Evolutionary conservation across 2,329 filamentous ascomycete species (phyloP).

Genomic region (Alternaria burnsii): DNA sequence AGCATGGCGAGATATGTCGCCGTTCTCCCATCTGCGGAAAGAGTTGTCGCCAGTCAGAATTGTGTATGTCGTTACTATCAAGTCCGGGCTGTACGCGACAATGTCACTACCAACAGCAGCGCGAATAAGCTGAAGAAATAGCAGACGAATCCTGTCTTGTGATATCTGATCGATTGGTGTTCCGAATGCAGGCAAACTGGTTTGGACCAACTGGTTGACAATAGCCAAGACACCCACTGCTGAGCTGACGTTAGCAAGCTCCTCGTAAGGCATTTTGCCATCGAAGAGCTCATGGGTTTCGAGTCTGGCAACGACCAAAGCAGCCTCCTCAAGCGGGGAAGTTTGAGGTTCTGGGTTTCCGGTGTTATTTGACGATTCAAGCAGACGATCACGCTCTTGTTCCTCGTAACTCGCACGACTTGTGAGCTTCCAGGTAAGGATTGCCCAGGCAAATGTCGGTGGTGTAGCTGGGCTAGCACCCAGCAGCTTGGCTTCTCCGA

Average conservation of each 20-base stretch:
- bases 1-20: conserved; percentile 25
- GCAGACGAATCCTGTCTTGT: conserved; percentile 68
- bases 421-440: conserved; percentile 60
- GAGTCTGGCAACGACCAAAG: conserved; percentile 31
- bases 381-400: conserved; percentile 38
- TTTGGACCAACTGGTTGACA: conserved; percentile 36
- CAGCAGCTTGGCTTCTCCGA: conserved; percentile 64
- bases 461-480: conserved; percentile 72
- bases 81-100: conserved; percentile 76
- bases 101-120: conserved; percentile 65
- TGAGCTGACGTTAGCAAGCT: conserved; percentile 38
- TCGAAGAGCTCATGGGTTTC: conserved; percentile 40
- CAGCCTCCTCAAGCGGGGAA: conserved; percentile 40
- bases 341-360: conserved; percentile 21
- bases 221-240: conserved; percentile 36
- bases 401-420: conserved; percentile 33
- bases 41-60: conserved; percentile 64
- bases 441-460: conserved; percentile 81
- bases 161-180: conserved; percentile 61
- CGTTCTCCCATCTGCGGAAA: conserved; percentile 46
- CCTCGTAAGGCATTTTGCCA: conserved; percentile 33
- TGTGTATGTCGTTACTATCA: conserved; percentile 71
- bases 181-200: conserved; percentile 54
- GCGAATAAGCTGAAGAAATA: conserved; percentile 75
- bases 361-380: conserved; percentile 31